A percentile compares a stretch with the other conserved stretches of the same genome.
phyloP scores from a whole-genome alignment of 257 asterid species.

The Gentiana macrophylla region DNA sequence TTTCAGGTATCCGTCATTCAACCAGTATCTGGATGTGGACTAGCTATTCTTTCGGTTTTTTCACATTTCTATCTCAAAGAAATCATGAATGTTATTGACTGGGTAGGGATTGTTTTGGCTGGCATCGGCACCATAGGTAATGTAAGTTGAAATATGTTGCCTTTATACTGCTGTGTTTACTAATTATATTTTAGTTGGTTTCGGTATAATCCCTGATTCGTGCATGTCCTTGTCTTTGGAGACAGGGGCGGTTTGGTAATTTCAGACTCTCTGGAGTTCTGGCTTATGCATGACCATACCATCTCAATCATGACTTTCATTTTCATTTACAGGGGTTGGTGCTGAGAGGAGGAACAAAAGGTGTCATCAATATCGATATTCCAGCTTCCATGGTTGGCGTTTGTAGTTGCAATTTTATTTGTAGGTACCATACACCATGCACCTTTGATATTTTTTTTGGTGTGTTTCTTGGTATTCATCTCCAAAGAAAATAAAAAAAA shows the following conservation, averaged over 20 bases:
- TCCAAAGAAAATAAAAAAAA: background rate
- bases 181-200: background rate
- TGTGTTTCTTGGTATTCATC: too few relatives aligned
- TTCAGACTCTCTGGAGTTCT: background rate
- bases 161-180: background rate
- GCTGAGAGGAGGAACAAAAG: constrained; percentile 94
- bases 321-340: constrained; percentile 56
- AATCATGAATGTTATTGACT: constrained; percentile 87
- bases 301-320: background rate
- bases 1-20: constrained; percentile 88
- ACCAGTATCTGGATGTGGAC: constrained; percentile 99
- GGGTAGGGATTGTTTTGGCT: constrained; percentile 91
- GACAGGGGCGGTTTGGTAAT: background rate
- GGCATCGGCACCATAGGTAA: constrained; percentile 99
- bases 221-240: background rate
- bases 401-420: constrained; percentile 78
- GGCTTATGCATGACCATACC: background rate
- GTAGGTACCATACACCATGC: constrained; percentile 85
- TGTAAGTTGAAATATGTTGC: constrained; percentile 16
- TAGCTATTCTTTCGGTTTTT: constrained; percentile 88
- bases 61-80: constrained; percentile 97
- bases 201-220: background rate
- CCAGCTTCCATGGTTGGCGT: constrained; percentile 78
- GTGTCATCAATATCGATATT: constrained; percentile 53
- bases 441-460: constrained; percentile 18